Evolutionary conservation across 345 rosid genomes (phyloP), one percentile per base, ranked within the genome.

Genomic region (Erodium maritimum): DNA sequence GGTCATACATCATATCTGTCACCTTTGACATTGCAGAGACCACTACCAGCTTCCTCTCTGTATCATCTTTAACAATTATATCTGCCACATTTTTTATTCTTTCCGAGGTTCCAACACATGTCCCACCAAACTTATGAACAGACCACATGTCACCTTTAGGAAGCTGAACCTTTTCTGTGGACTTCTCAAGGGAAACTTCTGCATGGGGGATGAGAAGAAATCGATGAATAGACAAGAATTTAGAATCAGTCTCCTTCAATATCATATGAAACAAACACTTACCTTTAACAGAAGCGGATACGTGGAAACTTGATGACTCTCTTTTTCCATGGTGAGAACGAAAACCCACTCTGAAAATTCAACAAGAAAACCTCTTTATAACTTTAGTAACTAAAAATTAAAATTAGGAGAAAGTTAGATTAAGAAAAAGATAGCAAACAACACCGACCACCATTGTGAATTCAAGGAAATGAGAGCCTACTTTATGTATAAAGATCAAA

Each of bases 21-120:
- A 94, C 99, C 74, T 90, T 90, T 4, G 99, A 87, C 99, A 94
- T 85, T 5, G 99, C 97, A 5, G 95, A 94, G 25, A 94, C 99
- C 59, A 94, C 87, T 50, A 81, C 82, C 70, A 94, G 76, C 71
- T 90, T 90, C 78, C 83, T 80, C 56, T 90, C 90, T 0, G 87
- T 70, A 52, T 64, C 71, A 73, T 94, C 97, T 17, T 71, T 77
- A 50, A 80, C 58, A 17, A 94, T 76, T 42, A 90, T 76, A 58
- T 85, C 87, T 0, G 95, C 90, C 1, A 87, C 96, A 71, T 85
- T 90, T 79, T 80, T 83, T 22, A 94, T 85, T 64, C 95, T 78
- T 69, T 90, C 82, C 4, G 93, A 84, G 57, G 69, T 94, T 52
- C 97, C 99, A 62, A 94, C 90, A 34, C 99, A 94, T 1, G 99